Evolutionary conservation across 2,329 filamentous ascomycete species (phyloP), one percentile per base, ranked within the genome.

Genomic region (Cryphonectria carpinicola): DNA sequence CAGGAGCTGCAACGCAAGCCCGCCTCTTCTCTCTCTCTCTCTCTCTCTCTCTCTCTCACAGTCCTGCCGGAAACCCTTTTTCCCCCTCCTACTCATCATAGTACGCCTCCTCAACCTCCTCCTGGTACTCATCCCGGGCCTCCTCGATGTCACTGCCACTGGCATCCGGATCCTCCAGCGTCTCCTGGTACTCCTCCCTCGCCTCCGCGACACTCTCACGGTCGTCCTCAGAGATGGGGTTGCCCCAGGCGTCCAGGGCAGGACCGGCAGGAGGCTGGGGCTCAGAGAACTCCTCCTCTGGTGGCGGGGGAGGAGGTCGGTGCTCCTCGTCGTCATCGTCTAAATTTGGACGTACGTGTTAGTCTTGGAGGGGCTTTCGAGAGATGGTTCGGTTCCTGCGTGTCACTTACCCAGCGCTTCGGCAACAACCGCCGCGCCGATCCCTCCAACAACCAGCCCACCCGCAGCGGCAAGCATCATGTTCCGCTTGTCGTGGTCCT

Each of bases 401-500:
- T 37, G 2, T 46, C 19, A 60, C 69, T 64, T 81, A 88, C 87
- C 79, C 41, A 89, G 75, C 67, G 86, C 87, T 75, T 90, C 83
- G 60, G 85, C 86, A 67, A 91, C 81, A 62, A 89, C 76, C 3
- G 87, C 89, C 66, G 88, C 89, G 35, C 86, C 89, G 54, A 88
- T 77, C 68, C 84, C 85, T 74, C 88, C 88, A 17, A 85, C 80
- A 1, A 86, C 89, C 28, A 90, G 77, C 79, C 89, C 90, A 49
- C 84, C 89, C 13, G 86, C 87, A 66, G 87, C 89, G 60, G 84
- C 89, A 32, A 88, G 83, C 61, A 90, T 80, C 77, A 89, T 83
- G 75, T 85, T 86, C 28, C 85, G 86, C 73, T 82, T 85, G 68
- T 84, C 82, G 70, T 84, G 83, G 56, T 80, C 79, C 75, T 82